Percentiles rank a stretch among this genome's conserved stretches.
Evolutionary conservation across 2,329 filamentous ascomycete genomes (phyloP).

Genomic region (Fusarium napiforme): DNA sequence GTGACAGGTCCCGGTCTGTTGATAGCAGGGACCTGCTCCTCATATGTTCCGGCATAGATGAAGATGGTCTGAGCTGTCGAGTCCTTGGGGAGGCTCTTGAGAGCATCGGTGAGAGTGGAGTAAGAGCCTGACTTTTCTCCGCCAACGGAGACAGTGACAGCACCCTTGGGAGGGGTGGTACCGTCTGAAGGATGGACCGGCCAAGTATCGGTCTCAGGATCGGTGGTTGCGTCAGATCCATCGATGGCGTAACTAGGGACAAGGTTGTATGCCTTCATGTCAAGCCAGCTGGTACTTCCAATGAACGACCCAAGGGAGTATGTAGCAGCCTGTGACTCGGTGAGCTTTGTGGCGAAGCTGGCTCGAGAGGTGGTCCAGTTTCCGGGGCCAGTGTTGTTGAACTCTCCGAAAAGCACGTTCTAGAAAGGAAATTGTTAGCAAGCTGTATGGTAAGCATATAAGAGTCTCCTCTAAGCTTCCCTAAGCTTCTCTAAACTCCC

Average conservation of each 20-base stretch:
- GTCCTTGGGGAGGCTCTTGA: slow-evolving; percentile 47
- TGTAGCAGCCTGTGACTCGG: slow-evolving; percentile 27
- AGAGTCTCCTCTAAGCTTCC: no score
- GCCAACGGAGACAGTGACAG: slow-evolving; percentile 54
- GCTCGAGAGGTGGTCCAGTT: slow-evolving; percentile 37
- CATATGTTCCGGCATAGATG: slow-evolving; percentile 58
- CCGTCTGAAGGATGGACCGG: slow-evolving; percentile 52
- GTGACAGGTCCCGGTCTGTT: slow-evolving; percentile 54
- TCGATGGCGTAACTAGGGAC: slow-evolving; percentile 36
- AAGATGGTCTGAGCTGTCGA: slow-evolving; percentile 55
- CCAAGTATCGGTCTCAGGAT: slow-evolving; percentile 18
- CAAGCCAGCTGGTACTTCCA: slow-evolving; percentile 39
- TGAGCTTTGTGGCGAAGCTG: slow-evolving; percentile 38
- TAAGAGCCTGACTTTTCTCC: slow-evolving; percentile 42
- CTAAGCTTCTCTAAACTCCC: no score
- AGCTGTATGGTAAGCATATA: no score
- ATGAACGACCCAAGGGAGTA: slow-evolving; percentile 36
- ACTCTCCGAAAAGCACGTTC: slow-evolving; percentile 67
- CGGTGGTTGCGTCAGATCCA: slow-evolving; percentile 15
- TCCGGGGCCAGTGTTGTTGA: slow-evolving; percentile 62
- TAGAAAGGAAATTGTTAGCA: neutral
- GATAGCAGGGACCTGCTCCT: slow-evolving; percentile 53
- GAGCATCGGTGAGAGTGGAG: slow-evolving; percentile 45
- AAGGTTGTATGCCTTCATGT: slow-evolving; percentile 39
- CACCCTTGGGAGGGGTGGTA: slow-evolving; percentile 52